Base-by-base conservation (phyloP, 306 rosid species). In the Medicago arabica region DNA sequence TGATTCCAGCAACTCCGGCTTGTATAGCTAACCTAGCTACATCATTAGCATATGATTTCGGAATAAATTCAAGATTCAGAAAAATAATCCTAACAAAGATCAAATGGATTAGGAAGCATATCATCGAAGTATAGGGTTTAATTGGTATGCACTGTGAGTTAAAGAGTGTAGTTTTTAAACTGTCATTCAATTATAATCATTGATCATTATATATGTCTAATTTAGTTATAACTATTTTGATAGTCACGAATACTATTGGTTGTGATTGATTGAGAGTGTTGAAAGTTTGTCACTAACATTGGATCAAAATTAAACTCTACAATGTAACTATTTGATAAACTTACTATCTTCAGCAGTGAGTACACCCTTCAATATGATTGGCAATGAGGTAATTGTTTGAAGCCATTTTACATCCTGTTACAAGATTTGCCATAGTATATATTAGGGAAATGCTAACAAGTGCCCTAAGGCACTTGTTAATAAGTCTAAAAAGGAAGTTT, bases 331-430 rank as follows among this genome's bases (percentile, higher is more conserved):
- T 44, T 57, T 50, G 39, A 66, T 49, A 57, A 63, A 64, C 90
- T 80, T 85, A 95, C 97, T 40, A 82, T 95, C 97, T 84, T 92
- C 97, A 50, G 93, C 97, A 75, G 97, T 90, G 12, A 92, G 69
- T 59, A 95, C 91, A 59, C 97, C 99, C 91, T 92, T 90, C 41
- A 95, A 85, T 8, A 95, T 77, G 81, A 95, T 92, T 61, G 99
- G 99, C 81, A 95, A 62, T 59, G 86, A 61, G 40, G 99, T 95
- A 68, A 95, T 90, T 78, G 97, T 92, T 85, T 89, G 97, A 67
- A 95, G 96, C 99, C 99, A 95, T 55, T 87, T 82, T 77, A 90
- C 92, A 82, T 92, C 97, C 99, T 95, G 89, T 18, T 47, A 74
- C 68, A 74, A 58, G 69, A 62, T 69, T 55, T 47, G 12, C n/a